A percentile compares a stretch with the other conserved stretches of the same genome.
Conservation (phyloP, 169 alveolate genomes). For the Babesia bovis region DNA sequence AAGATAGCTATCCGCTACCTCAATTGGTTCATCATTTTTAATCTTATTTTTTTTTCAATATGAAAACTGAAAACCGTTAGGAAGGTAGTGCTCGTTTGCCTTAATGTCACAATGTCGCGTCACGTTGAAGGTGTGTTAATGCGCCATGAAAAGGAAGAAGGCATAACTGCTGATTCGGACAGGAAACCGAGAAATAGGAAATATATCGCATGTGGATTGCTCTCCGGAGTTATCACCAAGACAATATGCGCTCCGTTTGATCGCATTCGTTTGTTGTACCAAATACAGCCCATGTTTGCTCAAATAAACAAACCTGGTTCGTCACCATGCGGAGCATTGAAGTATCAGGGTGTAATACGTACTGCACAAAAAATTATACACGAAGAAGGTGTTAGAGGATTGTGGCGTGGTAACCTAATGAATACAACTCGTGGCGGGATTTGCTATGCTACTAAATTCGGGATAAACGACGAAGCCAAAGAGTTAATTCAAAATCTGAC, state of each 20-base stretch:
- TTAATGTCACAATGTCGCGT: constrained; percentile 22
- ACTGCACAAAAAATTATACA: constrained; percentile 72
- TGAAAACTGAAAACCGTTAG: neutral
- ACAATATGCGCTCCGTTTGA: constrained; percentile 87
- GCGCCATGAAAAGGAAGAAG: neutral
- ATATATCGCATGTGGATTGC: constrained; percentile 72
- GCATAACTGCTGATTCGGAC: neutral
- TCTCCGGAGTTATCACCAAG: constrained; percentile 83
- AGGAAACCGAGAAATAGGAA: constrained; percentile 44
- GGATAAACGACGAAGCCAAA: constrained; percentile 80
- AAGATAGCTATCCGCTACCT: no score
- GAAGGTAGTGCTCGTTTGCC: neutral
- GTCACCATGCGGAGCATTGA: constrained; percentile 12
- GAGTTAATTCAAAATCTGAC: constrained; percentile 45
- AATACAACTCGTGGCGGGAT: constrained; percentile 82
- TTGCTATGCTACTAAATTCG: constrained; percentile 84
- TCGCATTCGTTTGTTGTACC: constrained; percentile 81
- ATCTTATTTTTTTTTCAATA: neutral
- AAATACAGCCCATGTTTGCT: constrained; percentile 84
- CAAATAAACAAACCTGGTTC: constrained; percentile 43
- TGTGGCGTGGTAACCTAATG: constrained; percentile 85
- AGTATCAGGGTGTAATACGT: constrained; percentile 73
- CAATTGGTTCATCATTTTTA: no score
- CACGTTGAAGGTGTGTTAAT: neutral
- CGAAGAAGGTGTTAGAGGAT: constrained; percentile 82